phyloP scores from a whole-genome alignment of 116 monocot species.

The Dioscorea cayenensis region DNA sequence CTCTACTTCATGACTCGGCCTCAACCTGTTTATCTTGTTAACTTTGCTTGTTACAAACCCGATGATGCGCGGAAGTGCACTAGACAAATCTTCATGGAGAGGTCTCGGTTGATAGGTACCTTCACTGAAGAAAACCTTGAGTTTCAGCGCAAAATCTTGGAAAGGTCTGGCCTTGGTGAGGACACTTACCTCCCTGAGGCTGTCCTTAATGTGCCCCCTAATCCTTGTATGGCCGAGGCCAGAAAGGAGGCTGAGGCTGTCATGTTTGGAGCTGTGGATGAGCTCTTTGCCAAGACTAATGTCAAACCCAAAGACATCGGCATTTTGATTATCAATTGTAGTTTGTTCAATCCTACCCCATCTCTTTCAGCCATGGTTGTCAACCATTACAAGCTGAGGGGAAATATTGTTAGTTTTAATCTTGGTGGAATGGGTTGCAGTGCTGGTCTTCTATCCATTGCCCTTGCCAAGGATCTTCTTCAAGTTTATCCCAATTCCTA shows the following conservation, averaged over 20 bases:
- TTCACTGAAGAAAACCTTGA: slow-evolving; percentile 60
- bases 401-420: slow-evolving; percentile 67
- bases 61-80: slow-evolving; percentile 44
- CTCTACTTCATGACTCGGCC: slow-evolving; percentile 74
- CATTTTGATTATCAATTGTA: slow-evolving; percentile 65
- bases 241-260: slow-evolving; percentile 61
- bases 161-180: slow-evolving; percentile 68
- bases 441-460: slow-evolving; percentile 59
- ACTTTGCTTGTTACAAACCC: slow-evolving; percentile 81
- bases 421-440: slow-evolving; percentile 88
- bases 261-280: slow-evolving; percentile 77
- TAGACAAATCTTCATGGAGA: slow-evolving; percentile 43
- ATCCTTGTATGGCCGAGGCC: slow-evolving; percentile 69
- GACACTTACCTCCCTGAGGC: slow-evolving; percentile 66
- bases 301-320: slow-evolving; percentile 60
- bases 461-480: slow-evolving; percentile 67
- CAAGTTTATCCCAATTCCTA: slow-evolving; percentile 63
- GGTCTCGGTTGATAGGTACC: slow-evolving; percentile 29
- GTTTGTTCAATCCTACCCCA: slow-evolving; percentile 81
- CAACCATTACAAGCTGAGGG: slow-evolving; percentile 75
- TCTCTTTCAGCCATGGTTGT: slow-evolving; percentile 81
- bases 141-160: slow-evolving; percentile 70
- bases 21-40: slow-evolving; percentile 58
- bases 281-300: slow-evolving; percentile 55
- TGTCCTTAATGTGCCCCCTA: slow-evolving; percentile 53